Evolutionary conservation across 331 rosid genomes (phyloP).

Genomic region (Malus hybrid): DNA sequence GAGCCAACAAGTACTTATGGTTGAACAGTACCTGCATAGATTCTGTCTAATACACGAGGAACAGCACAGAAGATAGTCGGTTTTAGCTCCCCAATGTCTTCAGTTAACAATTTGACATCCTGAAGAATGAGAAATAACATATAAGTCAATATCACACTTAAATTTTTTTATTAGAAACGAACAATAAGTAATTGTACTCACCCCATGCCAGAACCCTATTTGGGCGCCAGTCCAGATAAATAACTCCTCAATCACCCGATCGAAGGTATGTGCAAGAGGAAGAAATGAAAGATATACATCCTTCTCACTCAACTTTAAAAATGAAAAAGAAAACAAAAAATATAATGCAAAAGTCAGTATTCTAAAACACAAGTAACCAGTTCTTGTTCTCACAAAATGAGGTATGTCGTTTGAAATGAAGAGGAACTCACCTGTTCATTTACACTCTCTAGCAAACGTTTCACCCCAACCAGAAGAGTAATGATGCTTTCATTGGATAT

Average conservation of each 20-base stretch:
- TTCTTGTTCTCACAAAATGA: conserved; percentile 9
- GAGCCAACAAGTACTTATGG: background rate
- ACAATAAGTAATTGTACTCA: conserved; percentile 30
- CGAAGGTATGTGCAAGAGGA: conserved; percentile 91
- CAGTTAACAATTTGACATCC: conserved; percentile 86
- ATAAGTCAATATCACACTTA: conserved; percentile 13
- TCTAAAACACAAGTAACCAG: background rate
- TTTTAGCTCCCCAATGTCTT: conserved; percentile 81
- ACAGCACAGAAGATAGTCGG: conserved; percentile 94
- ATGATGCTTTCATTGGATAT: conserved; percentile 85
- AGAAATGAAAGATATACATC: conserved; percentile 90
- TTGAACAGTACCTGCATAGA: conserved; percentile 55
- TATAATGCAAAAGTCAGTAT: conserved; percentile 13
- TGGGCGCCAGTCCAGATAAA: conserved; percentile 88
- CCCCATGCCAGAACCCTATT: conserved; percentile 99
- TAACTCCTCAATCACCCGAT: conserved; percentile 86
- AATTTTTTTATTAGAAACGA: background rate
- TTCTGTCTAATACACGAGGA: conserved; percentile 93
- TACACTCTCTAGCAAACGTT: conserved; percentile 54
- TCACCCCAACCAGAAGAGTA: conserved; percentile 72
- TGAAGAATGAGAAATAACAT: conserved; percentile 23
- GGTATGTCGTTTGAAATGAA: conserved; percentile 11
- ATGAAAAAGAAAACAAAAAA: conserved; percentile 17
- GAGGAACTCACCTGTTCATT: conserved; percentile 50
- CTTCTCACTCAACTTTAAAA: conserved; percentile 41